Evolutionary conservation across 148 eudicot genomes (phyloP), one percentile per base, ranked within the genome.

Genomic region (Rhododendron ferrugineum): DNA sequence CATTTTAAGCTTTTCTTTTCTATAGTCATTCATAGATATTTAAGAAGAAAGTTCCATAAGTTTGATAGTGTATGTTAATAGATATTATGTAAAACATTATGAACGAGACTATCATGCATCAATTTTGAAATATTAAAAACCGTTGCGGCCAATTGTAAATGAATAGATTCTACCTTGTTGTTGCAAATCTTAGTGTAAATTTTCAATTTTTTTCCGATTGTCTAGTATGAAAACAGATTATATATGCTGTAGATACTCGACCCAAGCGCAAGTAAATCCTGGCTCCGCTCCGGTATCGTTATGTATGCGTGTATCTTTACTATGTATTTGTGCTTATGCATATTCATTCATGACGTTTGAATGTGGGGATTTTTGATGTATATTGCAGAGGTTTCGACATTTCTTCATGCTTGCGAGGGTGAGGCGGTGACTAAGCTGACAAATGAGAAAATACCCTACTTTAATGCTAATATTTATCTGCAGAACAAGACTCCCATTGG

Each of bases 381-480:
- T 56, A 2, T 58, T 84, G 85, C 88, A 96, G 98, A 96, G 89
- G 89, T 96, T 80, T 86, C 98, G 37, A 30, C 94, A 32, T 96
- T 96, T 89, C 80, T 96, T 66, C 95, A 96, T 84, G 98, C 94
- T 36, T 90, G 92, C 49, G 98, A 96, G 80, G 98, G 98, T 40
- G 98, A 96, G 66, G 98, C 98, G 60, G 98, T 96, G 49, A 91
- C 96, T 2, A 96, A 94, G 92, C 94, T 97, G 50, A 94, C 98
- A 0, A 87, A 97, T 58, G 98, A 97, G 91, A 97, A 97, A 86
- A 87, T 97, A 49, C 99, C 99, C 0, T 93, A 89, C 90, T 97
- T 97, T 40, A 97, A 97, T 89, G 98, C 99, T 6, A 93, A 95
- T 0, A 95, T 97, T 85, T 97, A 94, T 90, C 92, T 97, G 82